Base-by-base conservation (phyloP, 257 asterid genomes). In the Buddleja alternifolia region DNA sequence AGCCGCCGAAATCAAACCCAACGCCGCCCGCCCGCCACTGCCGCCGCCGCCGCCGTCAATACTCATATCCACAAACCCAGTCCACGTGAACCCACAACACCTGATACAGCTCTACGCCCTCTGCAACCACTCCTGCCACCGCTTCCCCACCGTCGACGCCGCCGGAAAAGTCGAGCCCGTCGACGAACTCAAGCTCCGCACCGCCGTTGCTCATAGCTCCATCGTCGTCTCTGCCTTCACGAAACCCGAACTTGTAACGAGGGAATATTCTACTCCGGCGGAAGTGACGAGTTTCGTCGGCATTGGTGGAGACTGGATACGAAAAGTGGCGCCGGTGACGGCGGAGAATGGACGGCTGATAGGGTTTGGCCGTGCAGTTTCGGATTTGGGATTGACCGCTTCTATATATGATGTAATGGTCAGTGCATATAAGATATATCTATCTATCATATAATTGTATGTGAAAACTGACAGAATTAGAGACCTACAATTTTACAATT, bases 341-440 rank as follows among this genome's bases (percentile, higher is more conserved):
- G 97, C 94, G 69, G 83, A 75, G 19, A 86, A 85, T 53, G 96
- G 99, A 24, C 76, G 54, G 63, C 75, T 93, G 76, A 74, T 93
- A 46, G 99, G 99, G 54, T 93, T 93, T 37, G 96, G 97, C 45
- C 91, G 97, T 0, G 97, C 91, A 3, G 95, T 90, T 70, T 86
- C 99, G 2, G 99, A 93, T 82, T 67, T 75, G 67, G 92, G 85
- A 25, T 71, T 93, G 44, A 84, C 96, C 57, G 97, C 97, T 14
- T 81, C 96, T 1, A 83, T 88, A 17, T 77, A 93, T 54, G 99
- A 93, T 79, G 87, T 90, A 47, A 84, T 88, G 96, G 99, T 93
- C n/a, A 70, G 86, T 66, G 36, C n/a, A 0, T 20, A n/a, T n/a
- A n/a, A n/a, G n/a, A n/a, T n/a, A n/a, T n/a, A 21, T 16, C 9